Evolutionary conservation across 1,284 basidiomycete species (phyloP).

Genomic region (Serendipita sp.): DNA sequence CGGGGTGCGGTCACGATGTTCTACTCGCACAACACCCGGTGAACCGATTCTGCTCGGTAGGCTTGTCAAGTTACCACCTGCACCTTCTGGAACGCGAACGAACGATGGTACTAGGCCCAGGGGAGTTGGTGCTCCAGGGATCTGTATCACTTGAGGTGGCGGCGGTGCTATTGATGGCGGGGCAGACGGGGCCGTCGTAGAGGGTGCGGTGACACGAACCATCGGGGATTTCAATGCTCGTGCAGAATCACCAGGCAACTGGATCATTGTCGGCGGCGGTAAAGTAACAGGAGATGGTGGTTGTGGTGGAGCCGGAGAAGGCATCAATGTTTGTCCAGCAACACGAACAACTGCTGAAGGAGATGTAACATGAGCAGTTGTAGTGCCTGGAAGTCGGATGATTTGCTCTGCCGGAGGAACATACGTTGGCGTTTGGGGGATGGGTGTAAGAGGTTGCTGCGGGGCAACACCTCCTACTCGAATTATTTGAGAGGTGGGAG

Average conservation of each 20-base stretch:
- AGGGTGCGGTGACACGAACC: neutral
- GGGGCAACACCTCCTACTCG: neutral
- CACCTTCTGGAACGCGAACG: neutral
- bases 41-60: neutral
- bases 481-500: neutral
- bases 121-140: neutral
- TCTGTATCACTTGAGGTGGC: neutral
- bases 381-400: neutral
- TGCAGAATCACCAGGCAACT: neutral
- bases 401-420: neutral
- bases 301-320: neutral
- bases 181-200: neutral
- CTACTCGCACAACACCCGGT: neutral
- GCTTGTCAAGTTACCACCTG: neutral
- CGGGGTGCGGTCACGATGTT: neutral
- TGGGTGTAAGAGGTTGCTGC: neutral
- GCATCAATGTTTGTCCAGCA: neutral
- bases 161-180: neutral
- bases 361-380: neutral
- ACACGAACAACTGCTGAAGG: neutral
- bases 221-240: neutral
- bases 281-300: neutral
- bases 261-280: constrained; percentile 2
- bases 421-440: neutral
- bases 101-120: neutral